Conservation (phyloP, 768 basidiomycete species). For the Lactarius psammicola region DNA sequence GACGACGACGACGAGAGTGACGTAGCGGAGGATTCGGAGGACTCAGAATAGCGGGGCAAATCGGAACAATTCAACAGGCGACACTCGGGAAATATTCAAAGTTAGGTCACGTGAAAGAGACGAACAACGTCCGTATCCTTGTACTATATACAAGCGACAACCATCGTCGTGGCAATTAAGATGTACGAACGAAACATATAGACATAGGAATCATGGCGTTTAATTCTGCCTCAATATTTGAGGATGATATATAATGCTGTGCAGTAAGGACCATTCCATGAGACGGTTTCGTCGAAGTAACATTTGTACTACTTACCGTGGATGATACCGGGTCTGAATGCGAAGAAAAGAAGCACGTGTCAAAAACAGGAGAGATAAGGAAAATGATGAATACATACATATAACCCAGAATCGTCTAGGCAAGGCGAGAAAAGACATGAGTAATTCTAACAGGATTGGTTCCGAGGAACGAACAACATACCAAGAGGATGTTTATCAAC, state of each 20-base stretch:
- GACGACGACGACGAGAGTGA: slow-evolving; percentile 41
- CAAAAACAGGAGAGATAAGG: slow-evolving; percentile 5
- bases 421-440: background rate
- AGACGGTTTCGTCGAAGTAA: slow-evolving; percentile 9
- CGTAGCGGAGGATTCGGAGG: background rate
- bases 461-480: slow-evolving; percentile 30
- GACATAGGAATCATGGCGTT: background rate
- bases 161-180: background rate
- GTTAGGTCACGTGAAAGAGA: background rate
- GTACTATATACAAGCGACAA: background rate
- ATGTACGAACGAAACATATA: background rate
- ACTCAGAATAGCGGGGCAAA: slow-evolving; percentile 32
- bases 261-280: background rate
- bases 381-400: slow-evolving; percentile 48
- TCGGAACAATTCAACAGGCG: slow-evolving; percentile 15
- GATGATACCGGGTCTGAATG: slow-evolving; percentile 67
- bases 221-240: slow-evolving; percentile 54
- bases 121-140: background rate
- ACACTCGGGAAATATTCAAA: background rate
- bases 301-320: slow-evolving; percentile 51
- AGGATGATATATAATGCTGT: slow-evolving; percentile 78
- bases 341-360: slow-evolving; percentile 16
- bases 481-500: slow-evolving; percentile 72
- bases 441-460: background rate
- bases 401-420: slow-evolving; percentile 68